Conservation (phyloP, 2,329 filamentous ascomycete genomes). For the Aureobasidium mangrovei region DNA sequence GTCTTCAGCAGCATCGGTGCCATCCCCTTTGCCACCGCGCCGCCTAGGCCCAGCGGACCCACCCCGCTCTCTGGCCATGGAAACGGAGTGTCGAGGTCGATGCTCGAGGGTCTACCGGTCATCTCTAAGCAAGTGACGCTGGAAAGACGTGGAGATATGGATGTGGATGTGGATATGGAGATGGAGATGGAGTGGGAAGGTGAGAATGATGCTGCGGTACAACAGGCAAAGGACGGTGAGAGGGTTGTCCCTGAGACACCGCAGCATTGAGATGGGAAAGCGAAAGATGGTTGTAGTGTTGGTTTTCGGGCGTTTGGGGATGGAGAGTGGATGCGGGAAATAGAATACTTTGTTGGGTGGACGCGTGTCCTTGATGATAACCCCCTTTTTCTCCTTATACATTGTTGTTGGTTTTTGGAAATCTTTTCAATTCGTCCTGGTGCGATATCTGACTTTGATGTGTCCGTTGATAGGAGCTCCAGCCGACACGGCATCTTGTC, state of each 20-base stretch:
- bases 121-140: neutral
- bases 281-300: too few relatives aligned
- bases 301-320: too few relatives aligned
- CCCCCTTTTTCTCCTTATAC: too few relatives aligned
- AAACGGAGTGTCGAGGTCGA: slow-evolving; percentile 16
- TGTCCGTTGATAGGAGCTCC: too few relatives aligned
- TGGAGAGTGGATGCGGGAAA: too few relatives aligned
- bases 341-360: too few relatives aligned
- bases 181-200: slow-evolving; percentile 3
- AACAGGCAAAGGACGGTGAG: neutral
- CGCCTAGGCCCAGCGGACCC: neutral
- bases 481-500: too few relatives aligned
- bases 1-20: slow-evolving; percentile 22
- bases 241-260: neutral
- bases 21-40: slow-evolving; percentile 24
- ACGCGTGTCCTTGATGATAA: too few relatives aligned
- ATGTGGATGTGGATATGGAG: slow-evolving; percentile 21
- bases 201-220: neutral
- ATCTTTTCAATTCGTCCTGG: too few relatives aligned
- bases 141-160: slow-evolving; percentile 13
- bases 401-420: too few relatives aligned
- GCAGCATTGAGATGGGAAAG: neutral
- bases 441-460: too few relatives aligned
- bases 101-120: slow-evolving; percentile 7
- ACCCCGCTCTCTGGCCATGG: slow-evolving; percentile 1